These are phyloP conservation scores for Fraxinus floribunda DNA, from an alignment of 305 asterid species.

Conservation along the genomic window DNA sequence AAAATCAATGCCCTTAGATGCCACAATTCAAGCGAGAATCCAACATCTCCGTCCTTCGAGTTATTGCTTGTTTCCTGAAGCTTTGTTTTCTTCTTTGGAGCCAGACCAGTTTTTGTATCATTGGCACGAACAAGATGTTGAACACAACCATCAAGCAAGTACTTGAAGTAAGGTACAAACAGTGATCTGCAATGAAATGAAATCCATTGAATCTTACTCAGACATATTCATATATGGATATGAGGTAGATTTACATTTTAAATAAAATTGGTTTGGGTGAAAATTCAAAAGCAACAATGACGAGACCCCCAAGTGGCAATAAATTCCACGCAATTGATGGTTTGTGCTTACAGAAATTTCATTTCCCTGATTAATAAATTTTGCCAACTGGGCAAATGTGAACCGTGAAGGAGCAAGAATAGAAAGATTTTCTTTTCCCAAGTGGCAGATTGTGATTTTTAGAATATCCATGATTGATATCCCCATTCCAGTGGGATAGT, in stretches of 20 bases:
- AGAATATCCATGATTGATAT: neutral
- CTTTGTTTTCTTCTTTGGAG: constrained; percentile 72
- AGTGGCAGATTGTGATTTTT: neutral
- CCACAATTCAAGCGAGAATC: constrained; percentile 56
- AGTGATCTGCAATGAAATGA: constrained; percentile 52
- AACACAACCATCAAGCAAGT: constrained; percentile 74
- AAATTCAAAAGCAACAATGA: neutral
- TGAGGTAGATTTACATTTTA: neutral
- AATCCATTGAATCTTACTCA: neutral
- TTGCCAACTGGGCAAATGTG: neutral
- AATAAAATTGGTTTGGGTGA: neutral
- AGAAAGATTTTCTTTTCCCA: neutral
- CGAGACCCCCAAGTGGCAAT: neutral
- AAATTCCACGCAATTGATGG: neutral
- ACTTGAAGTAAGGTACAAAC: constrained; percentile 85
- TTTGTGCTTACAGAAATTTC: neutral
- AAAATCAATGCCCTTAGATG: constrained; percentile 67
- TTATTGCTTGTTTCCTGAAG: constrained; percentile 30
- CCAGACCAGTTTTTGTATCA: constrained; percentile 26
- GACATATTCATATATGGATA: neutral
- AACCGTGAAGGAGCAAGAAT: neutral
- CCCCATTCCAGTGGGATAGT: neutral
- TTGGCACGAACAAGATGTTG: constrained; percentile 50
- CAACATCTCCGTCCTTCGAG: constrained; percentile 37
- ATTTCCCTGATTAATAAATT: neutral